phyloP scores from a whole-genome alignment of 371 early-diverging fungal species.

The Zychaea mexicana region DNA sequence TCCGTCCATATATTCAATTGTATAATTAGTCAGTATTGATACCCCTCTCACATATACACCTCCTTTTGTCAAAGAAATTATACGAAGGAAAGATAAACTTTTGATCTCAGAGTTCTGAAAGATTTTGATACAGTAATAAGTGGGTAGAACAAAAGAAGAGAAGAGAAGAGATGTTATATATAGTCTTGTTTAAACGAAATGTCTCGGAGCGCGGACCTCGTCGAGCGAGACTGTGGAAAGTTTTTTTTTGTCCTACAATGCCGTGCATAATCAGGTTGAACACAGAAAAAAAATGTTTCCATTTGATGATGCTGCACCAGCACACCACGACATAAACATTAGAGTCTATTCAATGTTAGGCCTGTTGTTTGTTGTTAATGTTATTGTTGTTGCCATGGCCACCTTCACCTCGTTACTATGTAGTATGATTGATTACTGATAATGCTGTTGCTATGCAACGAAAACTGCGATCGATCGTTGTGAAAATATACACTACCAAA shows the following conservation, averaged over 20 bases:
- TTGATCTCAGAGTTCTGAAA: neutral
- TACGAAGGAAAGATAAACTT: too few relatives aligned
- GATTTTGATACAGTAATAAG: too few relatives aligned
- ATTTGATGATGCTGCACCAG: too few relatives aligned
- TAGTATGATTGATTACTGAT: too few relatives aligned
- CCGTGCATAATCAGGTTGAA: slow-evolving; percentile 1
- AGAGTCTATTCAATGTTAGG: too few relatives aligned
- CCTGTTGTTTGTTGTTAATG: too few relatives aligned
- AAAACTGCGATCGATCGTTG: neutral
- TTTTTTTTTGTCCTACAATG: neutral
- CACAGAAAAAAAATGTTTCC: neutral
- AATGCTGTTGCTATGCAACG: neutral
- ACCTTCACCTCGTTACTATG: too few relatives aligned
- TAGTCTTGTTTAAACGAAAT: neutral
- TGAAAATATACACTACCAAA: neutral
- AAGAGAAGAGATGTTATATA: neutral
- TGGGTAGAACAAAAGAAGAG: neutral
- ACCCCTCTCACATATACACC: too few relatives aligned
- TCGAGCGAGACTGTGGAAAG: neutral
- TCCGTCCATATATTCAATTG: too few relatives aligned
- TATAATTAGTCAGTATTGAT: too few relatives aligned
- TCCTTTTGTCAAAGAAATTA: too few relatives aligned
- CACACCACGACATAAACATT: too few relatives aligned
- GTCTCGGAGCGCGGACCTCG: slow-evolving; percentile 2
- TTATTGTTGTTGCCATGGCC: neutral